phyloP scores from a whole-genome alignment of 108 stramenopile species.

The Fistulifera pelliculosa region DNA sequence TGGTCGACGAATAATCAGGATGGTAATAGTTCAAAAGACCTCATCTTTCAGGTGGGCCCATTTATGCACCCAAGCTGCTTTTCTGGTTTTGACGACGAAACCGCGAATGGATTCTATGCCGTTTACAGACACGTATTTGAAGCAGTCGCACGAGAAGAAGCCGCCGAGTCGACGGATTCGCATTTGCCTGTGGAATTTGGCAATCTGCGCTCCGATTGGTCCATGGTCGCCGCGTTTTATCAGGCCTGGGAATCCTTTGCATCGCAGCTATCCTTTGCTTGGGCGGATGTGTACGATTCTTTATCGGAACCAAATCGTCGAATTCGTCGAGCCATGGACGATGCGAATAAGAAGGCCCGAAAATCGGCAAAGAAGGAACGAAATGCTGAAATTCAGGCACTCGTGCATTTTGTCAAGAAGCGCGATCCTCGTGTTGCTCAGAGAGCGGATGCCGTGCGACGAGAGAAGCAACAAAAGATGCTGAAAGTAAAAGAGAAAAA shows the following conservation, averaged over 20 bases:
- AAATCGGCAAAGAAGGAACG: slow-evolving; percentile 54
- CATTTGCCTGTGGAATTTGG: slow-evolving; percentile 53
- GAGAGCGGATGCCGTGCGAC: slow-evolving; percentile 27
- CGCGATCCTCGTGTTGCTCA: slow-evolving; percentile 76
- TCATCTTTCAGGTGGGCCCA: slow-evolving; percentile 71
- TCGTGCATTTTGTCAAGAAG: slow-evolving; percentile 75
- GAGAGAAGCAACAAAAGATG: slow-evolving; percentile 44
- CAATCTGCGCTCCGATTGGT: slow-evolving; percentile 39
- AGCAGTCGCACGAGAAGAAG: slow-evolving; percentile 12
- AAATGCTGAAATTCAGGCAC: slow-evolving; percentile 58
- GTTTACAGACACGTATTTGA: slow-evolving; percentile 58
- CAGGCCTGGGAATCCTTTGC: slow-evolving; percentile 72
- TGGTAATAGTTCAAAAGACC: slow-evolving; percentile 23
- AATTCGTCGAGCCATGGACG: slow-evolving; percentile 75
- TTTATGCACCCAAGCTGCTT: slow-evolving; percentile 66
- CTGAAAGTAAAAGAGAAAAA: slow-evolving; percentile 35
- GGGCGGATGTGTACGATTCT: slow-evolving; percentile 76
- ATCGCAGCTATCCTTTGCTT: slow-evolving; percentile 62
- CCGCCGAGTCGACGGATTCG: slow-evolving; percentile 6
- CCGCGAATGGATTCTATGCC: slow-evolving; percentile 46
- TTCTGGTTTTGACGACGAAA: slow-evolving; percentile 49
- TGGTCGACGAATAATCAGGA: slow-evolving; percentile 23
- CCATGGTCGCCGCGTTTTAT: slow-evolving; percentile 55
- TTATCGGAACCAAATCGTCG: slow-evolving; percentile 61
- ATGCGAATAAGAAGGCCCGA: slow-evolving; percentile 77